These are phyloP conservation scores for Clarkia xantiana DNA, from an alignment of 345 rosid species.

Conservation along the genomic window DNA sequence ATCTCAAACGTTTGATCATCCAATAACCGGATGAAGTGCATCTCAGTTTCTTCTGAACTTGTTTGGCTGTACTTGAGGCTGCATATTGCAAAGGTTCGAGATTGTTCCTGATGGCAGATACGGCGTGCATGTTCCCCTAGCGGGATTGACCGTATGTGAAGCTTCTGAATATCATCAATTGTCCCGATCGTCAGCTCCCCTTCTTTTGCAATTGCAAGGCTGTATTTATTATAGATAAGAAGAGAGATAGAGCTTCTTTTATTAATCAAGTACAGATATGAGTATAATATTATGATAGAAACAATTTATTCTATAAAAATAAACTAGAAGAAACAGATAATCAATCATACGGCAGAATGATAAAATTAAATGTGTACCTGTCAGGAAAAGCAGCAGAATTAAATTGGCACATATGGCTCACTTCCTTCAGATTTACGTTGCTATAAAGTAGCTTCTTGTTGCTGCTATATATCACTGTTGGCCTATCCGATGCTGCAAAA, in stretches of 20 bases:
- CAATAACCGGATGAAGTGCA: constrained; percentile 63
- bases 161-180: constrained; percentile 95
- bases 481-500: constrained; percentile 95
- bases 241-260: too few relatives aligned
- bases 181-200: constrained; percentile 91
- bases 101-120: constrained; percentile 89
- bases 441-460: constrained; percentile 90
- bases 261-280: too few relatives aligned
- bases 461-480: constrained; percentile 93
- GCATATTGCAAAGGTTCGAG: constrained; percentile 82
- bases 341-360: too few relatives aligned
- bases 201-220: constrained; percentile 90
- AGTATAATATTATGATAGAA: too few relatives aligned
- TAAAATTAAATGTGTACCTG: constrained; percentile 26
- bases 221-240: constrained; percentile 10
- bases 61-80: constrained; percentile 50
- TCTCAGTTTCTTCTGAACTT: constrained; percentile 63
- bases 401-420: constrained; percentile 90
- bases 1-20: constrained; percentile 82
- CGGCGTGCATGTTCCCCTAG: constrained; percentile 88
- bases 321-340: too few relatives aligned
- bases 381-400: constrained; percentile 95
- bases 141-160: constrained; percentile 92
- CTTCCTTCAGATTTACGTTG: constrained; percentile 94
- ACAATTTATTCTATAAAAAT: too few relatives aligned